Evolutionary conservation across 2,329 filamentous ascomycete species (phyloP).

Genomic region (Mycogone perniciosa): DNA sequence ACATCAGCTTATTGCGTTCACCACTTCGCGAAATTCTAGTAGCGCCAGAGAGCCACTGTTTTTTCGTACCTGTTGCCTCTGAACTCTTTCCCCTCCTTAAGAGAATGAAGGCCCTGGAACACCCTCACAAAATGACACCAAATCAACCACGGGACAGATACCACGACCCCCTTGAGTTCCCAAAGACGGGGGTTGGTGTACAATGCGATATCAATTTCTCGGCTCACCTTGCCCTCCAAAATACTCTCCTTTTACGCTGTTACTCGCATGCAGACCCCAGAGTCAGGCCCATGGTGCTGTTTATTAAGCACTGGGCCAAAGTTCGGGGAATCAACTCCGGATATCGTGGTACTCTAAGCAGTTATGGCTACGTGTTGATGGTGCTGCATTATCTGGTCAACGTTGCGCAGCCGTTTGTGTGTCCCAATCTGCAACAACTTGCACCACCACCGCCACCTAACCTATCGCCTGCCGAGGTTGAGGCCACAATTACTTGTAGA

Average conservation of each 20-base stretch:
- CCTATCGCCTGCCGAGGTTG: constrained; percentile 18
- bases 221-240: constrained; percentile 75
- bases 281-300: constrained; percentile 71
- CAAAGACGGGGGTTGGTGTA: constrained; percentile 69
- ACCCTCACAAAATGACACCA: constrained; percentile 44
- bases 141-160: constrained; percentile 50
- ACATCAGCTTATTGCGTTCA: constrained; percentile 44
- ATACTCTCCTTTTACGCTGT: constrained; percentile 74
- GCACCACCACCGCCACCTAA: constrained; percentile 36
- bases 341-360: constrained; percentile 79
- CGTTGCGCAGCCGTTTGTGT: constrained; percentile 70
- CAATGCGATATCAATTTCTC: constrained; percentile 92
- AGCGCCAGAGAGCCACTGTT: constrained; percentile 14
- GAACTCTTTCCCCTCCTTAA: constrained; percentile 30
- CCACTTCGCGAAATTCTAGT: constrained; percentile 22
- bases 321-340: constrained; percentile 77
- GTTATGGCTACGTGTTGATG: constrained; percentile 90
- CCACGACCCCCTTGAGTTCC: constrained; percentile 64
- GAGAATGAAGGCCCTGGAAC: constrained; percentile 39
- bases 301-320: constrained; percentile 90
- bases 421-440: constrained; percentile 70
- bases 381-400: constrained; percentile 87
- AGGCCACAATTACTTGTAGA: constrained; percentile 38
- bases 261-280: constrained; percentile 75
- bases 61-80: constrained; percentile 31